Base-by-base conservation (phyloP, 768 basidiomycete species). In the Saitozyma podzolica region DNA sequence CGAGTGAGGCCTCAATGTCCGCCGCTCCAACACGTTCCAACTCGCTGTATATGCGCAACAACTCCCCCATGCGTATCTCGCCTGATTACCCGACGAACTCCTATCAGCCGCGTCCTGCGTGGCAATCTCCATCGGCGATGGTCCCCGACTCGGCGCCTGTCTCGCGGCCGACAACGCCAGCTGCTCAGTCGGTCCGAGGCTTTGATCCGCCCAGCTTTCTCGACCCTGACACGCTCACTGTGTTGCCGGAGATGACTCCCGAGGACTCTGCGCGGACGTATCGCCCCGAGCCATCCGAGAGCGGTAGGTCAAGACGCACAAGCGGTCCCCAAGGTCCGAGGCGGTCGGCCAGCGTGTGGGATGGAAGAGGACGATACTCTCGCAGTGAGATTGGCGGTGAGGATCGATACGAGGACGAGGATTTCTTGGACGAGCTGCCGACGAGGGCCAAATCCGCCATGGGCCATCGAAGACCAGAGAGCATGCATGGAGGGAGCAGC, bases 241-340 rank as follows among this genome's bases (percentile, higher is more conserved):
- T 79, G 10, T 58, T 79, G 17, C 78, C 78, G 3, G 73, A 77
- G 42, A 72, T 77, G 72, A 59, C 69, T 0, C 56, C 52, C 10
- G 63, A 69, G 29, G 74, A 75, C 41, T 65, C 71, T 0, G 62
- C 64, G 6, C 49, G 56, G 40, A 54, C 62, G 17, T 66, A 68
- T 17, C 50, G 58, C 54, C 59, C 65, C 13, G n/a, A 11, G 11
- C 45, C 45, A 6, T 13, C 45, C 45, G 45, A 47, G n/a, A 13
- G 11, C 45, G 45, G n/a, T 17, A 11, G 45, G 45, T 47, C 45
- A 11, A 47, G n/a, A 6, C 45, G 45, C 13, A 13, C 55, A 42
- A n/a, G 56, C 58, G 20, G 48, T 69, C 0, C 20, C 16, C 54
- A 6, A 19, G 20, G 39, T 13, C 17, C 14, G 8, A 20, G 53